Evolutionary conservation across 257 asterid genomes (phyloP), one percentile per base, ranked within the genome.

Genomic region (Lavandula angustifolia): DNA sequence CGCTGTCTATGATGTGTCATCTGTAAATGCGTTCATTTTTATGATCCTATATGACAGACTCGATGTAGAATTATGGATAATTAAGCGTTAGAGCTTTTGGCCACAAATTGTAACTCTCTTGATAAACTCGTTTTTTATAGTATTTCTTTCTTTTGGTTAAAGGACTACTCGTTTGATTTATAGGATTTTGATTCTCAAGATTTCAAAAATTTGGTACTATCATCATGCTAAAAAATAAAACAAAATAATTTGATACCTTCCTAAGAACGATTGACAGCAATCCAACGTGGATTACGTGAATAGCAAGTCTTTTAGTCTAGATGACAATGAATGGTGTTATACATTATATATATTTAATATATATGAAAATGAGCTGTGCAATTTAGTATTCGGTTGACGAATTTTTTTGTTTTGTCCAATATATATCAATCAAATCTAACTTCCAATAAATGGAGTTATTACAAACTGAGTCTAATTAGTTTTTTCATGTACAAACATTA

Each of bases 201-300:
- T 58, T 46, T 43, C 29, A 55, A 18, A 53, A 41, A 72, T 64
- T 49, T 55, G 55, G 48, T 9, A 41, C n/a, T 2, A 3, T 5
- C 42, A 37, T 3, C 6, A 33, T 33, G 6, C 6, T 33, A 33
- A 33, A 6, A 33, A 33, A 33, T 3, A 33, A 33, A 33, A 33
- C 2, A 22, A 22, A 22, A 22, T 22, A 22, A 22, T 22, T 22
- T 55, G 6, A 59, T 62, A 37, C 38, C 32, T 31, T 62, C 2
- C 18, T 18, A 27, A 13, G 43, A 43, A 60, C 31, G 62, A 60
- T 38, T 41, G 10, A 32, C 13, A 2, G 44, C 8, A 7, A 35
- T 51, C 50, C 17, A 48, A 47, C 35, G 47, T 37, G 61, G 71
- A 72, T 72, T 49, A 41, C 50, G 50, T 48, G 60, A 72, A 71